phyloP scores from a whole-genome alignment of 1,284 basidiomycete species.

The Melampsora americana region DNA sequence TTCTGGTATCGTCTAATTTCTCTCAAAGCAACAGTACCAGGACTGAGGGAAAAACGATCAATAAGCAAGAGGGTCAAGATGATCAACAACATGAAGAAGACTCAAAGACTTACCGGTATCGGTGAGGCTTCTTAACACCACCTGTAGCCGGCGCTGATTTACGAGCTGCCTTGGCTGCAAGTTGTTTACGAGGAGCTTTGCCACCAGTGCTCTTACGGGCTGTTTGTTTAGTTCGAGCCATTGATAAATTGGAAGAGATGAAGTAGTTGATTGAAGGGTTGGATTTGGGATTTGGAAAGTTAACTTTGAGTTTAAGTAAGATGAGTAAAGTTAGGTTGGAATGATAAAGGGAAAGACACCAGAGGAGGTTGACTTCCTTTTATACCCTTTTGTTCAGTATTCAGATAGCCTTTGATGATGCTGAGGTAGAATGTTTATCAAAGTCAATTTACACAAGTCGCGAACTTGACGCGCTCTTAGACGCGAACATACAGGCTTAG shows the following conservation, averaged over 20 bases:
- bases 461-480: no score
- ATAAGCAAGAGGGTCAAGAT: neutral
- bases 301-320: no score
- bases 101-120: conserved; percentile 48
- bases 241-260: conserved; percentile 23
- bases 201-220: conserved; percentile 73
- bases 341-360: no score
- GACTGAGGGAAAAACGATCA: conserved; percentile 54
- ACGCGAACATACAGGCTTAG: no score
- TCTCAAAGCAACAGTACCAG: conserved; percentile 51
- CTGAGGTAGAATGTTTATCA: no score
- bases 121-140: conserved; percentile 49
- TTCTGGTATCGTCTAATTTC: conserved; percentile 51
- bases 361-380: no score
- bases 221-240: conserved; percentile 60
- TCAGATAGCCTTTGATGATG: no score
- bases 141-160: conserved; percentile 68
- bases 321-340: no score
- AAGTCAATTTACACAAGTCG: no score
- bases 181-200: conserved; percentile 60
- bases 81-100: conserved; percentile 19
- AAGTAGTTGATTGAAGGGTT: neutral
- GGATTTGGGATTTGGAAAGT: neutral
- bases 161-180: conserved; percentile 59
- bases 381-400: no score